These are phyloP conservation scores for Irpex rosettiformis DNA, from an alignment of 1,284 basidiomycete genomes.

Conservation along the genomic window DNA sequence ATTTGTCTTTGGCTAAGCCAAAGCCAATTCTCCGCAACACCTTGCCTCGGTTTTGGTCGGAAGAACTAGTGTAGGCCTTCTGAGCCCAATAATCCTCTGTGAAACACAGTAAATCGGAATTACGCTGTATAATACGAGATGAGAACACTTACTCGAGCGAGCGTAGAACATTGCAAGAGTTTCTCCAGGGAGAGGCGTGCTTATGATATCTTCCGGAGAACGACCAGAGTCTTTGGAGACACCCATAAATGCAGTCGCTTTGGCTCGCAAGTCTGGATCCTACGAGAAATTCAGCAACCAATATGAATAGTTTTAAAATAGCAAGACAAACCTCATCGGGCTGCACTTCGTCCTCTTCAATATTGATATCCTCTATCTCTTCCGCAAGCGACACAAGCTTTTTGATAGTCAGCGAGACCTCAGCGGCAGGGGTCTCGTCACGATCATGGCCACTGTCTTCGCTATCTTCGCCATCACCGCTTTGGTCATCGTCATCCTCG, in stretches of 20 bases:
- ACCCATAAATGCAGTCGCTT: slow-evolving; percentile 73
- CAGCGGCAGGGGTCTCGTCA: no score
- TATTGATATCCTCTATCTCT: slow-evolving; percentile 16
- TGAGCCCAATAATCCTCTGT: slow-evolving; percentile 81
- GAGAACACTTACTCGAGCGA: slow-evolving; percentile 56
- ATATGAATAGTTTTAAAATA: not conserved
- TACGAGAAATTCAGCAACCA: slow-evolving; percentile 19
- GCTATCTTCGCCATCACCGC: slow-evolving; percentile 35
- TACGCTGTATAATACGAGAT: not conserved
- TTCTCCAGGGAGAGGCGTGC: slow-evolving; percentile 88
- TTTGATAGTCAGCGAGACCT: no score
- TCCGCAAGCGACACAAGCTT: slow-evolving; percentile 3
- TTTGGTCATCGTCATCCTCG: slow-evolving; percentile 44
- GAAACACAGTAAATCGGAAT: not conserved
- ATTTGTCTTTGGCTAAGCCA: slow-evolving; percentile 63
- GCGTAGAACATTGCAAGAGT: slow-evolving; percentile 84
- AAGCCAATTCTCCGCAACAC: slow-evolving; percentile 79
- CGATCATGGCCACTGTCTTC: slow-evolving; percentile 20
- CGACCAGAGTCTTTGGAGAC: slow-evolving; percentile 63
- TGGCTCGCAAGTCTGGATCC: slow-evolving; percentile 49
- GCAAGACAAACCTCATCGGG: not conserved
- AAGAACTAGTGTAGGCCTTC: slow-evolving; percentile 50
- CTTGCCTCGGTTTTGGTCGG: slow-evolving; percentile 74
- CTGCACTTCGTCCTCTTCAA: slow-evolving; percentile 17
- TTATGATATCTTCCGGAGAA: slow-evolving; percentile 71